Percentiles rank a stretch among this genome's conserved stretches.
Evolutionary conservation across 73 alveolate species (phyloP).

Genomic region (Uronychia setigera): DNA sequence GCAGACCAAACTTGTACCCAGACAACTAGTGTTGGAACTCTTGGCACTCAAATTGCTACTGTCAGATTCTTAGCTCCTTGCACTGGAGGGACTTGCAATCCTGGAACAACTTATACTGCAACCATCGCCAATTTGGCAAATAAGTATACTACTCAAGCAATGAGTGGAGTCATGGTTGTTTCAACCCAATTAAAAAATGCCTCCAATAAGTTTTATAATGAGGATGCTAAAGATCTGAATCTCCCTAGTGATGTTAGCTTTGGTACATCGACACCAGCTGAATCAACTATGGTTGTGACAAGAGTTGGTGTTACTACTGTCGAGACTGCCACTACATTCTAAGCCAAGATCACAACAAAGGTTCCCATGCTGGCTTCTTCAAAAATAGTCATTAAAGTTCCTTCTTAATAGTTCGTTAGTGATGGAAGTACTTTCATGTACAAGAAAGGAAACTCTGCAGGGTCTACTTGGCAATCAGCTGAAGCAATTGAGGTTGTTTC

Average conservation of each 20-base stretch:
- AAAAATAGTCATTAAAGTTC: background rate
- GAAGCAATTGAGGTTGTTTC: conserved; percentile 6
- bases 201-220: conserved; percentile 13
- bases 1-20: conserved; percentile 11
- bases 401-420: background rate
- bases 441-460: conserved; percentile 8
- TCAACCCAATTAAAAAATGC: background rate
- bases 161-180: background rate
- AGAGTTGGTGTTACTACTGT: conserved; percentile 40
- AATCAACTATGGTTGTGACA: background rate
- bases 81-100: background rate
- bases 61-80: conserved; percentile 4
- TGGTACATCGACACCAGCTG: conserved; percentile 28
- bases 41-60: conserved; percentile 5
- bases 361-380: conserved; percentile 6
- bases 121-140: background rate
- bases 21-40: conserved; percentile 38
- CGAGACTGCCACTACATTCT: conserved; percentile 24
- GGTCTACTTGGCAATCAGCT: conserved; percentile 4
- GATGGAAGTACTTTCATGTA: conserved; percentile 14
- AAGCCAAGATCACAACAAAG: background rate
- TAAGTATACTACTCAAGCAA: background rate
- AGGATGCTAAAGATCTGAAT: conserved; percentile 21
- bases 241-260: conserved; percentile 22
- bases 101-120: background rate